Percentiles rank a stretch among this genome's conserved stretches.
These are phyloP conservation scores for Penicillium soppii DNA, from an alignment of 495 filamentous ascomycete species.

Conservation along the genomic window DNA sequence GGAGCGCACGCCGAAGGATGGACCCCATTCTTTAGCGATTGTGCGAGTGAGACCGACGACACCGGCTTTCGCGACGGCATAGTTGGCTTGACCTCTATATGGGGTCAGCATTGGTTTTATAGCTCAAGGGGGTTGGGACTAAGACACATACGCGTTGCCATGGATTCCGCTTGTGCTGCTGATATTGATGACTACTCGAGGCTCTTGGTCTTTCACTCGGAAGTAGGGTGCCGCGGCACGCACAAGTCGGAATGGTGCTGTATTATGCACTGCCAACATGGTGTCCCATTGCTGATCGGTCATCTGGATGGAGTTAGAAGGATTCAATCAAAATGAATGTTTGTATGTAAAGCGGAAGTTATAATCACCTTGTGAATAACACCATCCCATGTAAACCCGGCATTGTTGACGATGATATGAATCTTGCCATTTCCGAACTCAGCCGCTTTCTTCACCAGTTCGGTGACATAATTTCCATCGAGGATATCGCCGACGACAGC, in stretches of 20 bases:
- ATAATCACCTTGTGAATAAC: constrained; percentile 78
- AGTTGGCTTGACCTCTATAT: constrained; percentile 74
- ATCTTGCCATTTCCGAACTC: constrained; percentile 85
- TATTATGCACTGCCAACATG: constrained; percentile 77
- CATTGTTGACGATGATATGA: constrained; percentile 86
- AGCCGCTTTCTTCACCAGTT: constrained; percentile 69
- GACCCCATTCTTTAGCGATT: constrained; percentile 92
- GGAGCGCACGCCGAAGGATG: constrained; percentile 74
- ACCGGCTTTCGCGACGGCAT: constrained; percentile 78
- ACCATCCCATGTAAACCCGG: constrained; percentile 86
- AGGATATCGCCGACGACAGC: constrained; percentile 74
- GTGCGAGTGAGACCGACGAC: constrained; percentile 78
- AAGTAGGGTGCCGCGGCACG: constrained; percentile 81
- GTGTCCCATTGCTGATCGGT: constrained; percentile 90
- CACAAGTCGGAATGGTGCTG: constrained; percentile 78
- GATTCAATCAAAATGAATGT: background rate
- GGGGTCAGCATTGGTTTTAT: background rate
- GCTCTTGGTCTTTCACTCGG: constrained; percentile 77
- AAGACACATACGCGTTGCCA: constrained; percentile 64
- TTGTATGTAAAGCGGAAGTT: background rate
- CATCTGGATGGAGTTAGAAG: constrained; percentile 47
- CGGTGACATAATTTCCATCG: constrained; percentile 60
- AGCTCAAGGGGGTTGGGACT: background rate
- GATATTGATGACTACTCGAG: constrained; percentile 79
- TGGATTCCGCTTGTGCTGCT: constrained; percentile 74